phyloP scores from a whole-genome alignment of 1,139 yeast genomes.

The Blastobotrys serpentis region DNA sequence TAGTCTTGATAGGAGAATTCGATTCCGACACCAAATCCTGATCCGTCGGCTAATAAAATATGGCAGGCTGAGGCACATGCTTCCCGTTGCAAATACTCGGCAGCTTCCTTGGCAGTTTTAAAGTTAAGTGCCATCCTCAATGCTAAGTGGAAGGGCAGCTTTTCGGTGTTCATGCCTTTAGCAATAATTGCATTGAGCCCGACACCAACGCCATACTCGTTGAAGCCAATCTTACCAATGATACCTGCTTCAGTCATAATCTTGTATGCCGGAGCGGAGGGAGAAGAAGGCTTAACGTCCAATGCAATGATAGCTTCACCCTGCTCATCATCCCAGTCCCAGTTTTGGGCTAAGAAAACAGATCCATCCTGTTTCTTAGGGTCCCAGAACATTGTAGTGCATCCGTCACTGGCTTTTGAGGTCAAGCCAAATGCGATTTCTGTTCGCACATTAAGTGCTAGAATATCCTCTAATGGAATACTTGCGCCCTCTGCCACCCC shows the following conservation, averaged over 20 bases:
- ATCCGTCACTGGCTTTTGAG: slow-evolving; percentile 36
- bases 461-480: slow-evolving; percentile 33
- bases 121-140: slow-evolving; percentile 36
- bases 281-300: slow-evolving; percentile 26
- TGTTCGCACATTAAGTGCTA: slow-evolving; percentile 38
- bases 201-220: slow-evolving; percentile 38
- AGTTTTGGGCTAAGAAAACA: slow-evolving; percentile 35
- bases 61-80: slow-evolving; percentile 29
- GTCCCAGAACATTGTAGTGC: slow-evolving; percentile 35
- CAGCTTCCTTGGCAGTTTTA: slow-evolving; percentile 31
- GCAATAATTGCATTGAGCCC: slow-evolving; percentile 38
- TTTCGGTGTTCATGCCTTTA: slow-evolving; percentile 30
- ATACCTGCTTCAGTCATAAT: slow-evolving; percentile 40
- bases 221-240: slow-evolving; percentile 40
- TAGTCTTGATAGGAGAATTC: slow-evolving; percentile 25
- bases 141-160: slow-evolving; percentile 39
- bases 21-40: slow-evolving; percentile 21
- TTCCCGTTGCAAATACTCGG: slow-evolving; percentile 28
- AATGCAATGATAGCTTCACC: slow-evolving; percentile 32
- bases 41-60: slow-evolving; percentile 26
- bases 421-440: slow-evolving; percentile 36
- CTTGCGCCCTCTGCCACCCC: slow-evolving; percentile 40
- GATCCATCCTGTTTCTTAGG: slow-evolving; percentile 10
- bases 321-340: slow-evolving; percentile 39
- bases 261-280: slow-evolving; percentile 30